Percentiles rank a stretch among this genome's conserved stretches.
Conservation (phyloP, 2,329 filamentous ascomycete genomes). For the Epichloe sibirici region DNA sequence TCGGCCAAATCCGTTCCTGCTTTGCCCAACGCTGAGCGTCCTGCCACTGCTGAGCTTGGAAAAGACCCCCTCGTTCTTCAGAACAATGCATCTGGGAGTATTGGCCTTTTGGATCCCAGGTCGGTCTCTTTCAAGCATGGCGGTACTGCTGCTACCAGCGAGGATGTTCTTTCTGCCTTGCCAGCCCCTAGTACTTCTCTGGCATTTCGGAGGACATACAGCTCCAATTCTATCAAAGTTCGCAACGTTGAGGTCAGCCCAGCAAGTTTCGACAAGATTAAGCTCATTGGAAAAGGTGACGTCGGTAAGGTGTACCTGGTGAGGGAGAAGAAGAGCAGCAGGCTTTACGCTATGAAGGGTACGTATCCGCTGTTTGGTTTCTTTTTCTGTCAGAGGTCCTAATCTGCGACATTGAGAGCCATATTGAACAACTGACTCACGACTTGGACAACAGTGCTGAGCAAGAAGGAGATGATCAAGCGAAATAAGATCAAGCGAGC, state of each 20-base stretch:
- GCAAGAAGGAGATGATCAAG: constrained; percentile 99
- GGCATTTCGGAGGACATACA: constrained; percentile 88
- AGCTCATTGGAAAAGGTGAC: constrained; percentile 96
- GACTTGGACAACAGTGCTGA: constrained; percentile 61
- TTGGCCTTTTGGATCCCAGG: constrained; percentile 16
- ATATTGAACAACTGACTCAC: background rate
- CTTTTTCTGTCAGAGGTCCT: background rate
- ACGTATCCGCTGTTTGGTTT: constrained; percentile 13
- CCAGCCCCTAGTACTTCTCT: constrained; percentile 55
- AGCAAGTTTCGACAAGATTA: constrained; percentile 97
- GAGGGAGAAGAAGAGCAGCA: constrained; percentile 90
- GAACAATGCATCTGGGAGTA: constrained; percentile 26
- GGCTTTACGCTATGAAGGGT: constrained; percentile 99
- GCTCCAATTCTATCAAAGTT: constrained; percentile 98
- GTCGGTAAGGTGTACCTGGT: constrained; percentile 98
- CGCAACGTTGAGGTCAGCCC: constrained; percentile 93
- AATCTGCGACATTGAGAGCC: background rate
- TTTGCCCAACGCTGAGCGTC: constrained; percentile 49
- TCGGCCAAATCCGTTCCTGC: constrained; percentile 8
- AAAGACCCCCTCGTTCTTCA: constrained; percentile 59
- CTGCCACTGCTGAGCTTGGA: constrained; percentile 73
- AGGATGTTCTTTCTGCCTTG: constrained; percentile 47
- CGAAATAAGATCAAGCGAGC: constrained; percentile 99
- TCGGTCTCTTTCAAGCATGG: constrained; percentile 18
- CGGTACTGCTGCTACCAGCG: constrained; percentile 28